phyloP scores from a whole-genome alignment of 1,284 basidiomycete genomes.

The Limonomyces culmigenus region DNA sequence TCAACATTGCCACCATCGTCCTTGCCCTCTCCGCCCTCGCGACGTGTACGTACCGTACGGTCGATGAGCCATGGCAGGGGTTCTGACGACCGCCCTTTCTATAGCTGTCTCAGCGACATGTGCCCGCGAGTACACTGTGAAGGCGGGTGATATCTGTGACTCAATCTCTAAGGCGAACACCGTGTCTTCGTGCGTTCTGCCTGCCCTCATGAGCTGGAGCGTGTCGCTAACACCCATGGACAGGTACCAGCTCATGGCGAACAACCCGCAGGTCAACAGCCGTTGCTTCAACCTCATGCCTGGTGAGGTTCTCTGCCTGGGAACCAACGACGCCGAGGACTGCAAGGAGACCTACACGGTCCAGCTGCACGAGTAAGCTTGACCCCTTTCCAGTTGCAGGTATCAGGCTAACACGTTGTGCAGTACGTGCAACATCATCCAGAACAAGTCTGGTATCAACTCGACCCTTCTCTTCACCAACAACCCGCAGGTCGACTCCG shows the following conservation, averaged over 20 bases:
- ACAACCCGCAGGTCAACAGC: conserved; percentile 29
- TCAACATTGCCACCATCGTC: too few species aligned
- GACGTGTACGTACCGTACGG: too few species aligned
- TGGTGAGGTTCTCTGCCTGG: conserved; percentile 13
- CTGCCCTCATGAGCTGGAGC: not conserved
- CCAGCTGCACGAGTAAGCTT: conserved; percentile 5
- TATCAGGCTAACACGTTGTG: conserved; percentile 21
- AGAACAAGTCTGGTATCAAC: conserved; percentile 22
- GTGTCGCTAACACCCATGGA: conserved; percentile 4
- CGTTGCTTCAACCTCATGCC: conserved; percentile 39
- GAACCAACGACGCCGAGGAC: conserved; percentile 1
- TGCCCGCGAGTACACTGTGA: conserved; percentile 39
- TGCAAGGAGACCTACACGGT: conserved; percentile 10
- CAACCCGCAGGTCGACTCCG: conserved; percentile 48
- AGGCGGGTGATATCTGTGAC: conserved; percentile 49
- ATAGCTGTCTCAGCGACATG: conserved; percentile 19
- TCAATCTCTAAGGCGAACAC: conserved; percentile 44
- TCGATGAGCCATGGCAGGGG: too few species aligned
- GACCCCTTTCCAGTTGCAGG: conserved; percentile 22
- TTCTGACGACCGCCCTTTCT: too few species aligned
- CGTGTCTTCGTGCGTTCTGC: conserved; percentile 40
- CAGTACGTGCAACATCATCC: conserved; percentile 25
- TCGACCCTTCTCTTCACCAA: conserved; percentile 31
- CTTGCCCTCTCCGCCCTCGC: too few species aligned
- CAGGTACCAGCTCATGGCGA: conserved; percentile 54